A percentile compares a stretch with the other conserved stretches of the same genome.
Conservation (phyloP, 2,329 filamentous ascomycete species). For the Trichoderma brevicompactum region DNA sequence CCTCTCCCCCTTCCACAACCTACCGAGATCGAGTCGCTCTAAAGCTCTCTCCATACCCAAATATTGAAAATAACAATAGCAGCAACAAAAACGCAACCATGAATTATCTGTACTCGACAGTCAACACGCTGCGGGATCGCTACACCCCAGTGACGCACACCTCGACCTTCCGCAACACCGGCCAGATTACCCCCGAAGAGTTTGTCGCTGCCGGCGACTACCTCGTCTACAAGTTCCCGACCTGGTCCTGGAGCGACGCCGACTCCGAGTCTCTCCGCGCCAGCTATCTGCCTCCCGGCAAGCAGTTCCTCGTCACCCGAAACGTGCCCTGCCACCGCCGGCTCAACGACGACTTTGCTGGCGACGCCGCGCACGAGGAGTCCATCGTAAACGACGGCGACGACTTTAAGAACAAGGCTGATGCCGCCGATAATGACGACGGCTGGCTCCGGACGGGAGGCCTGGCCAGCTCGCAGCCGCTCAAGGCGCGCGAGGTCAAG, state of each 20-base stretch:
- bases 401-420: slow-evolving; percentile 55
- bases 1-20: neutral
- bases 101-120: slow-evolving; percentile 90
- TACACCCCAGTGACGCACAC: slow-evolving; percentile 88
- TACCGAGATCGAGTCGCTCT: neutral
- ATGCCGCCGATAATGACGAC: slow-evolving; percentile 70
- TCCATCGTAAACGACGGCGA: slow-evolving; percentile 82
- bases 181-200: slow-evolving; percentile 96
- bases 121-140: slow-evolving; percentile 88
- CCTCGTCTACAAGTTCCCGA: slow-evolving; percentile 97
- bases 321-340: slow-evolving; percentile 92
- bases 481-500: slow-evolving; percentile 78
- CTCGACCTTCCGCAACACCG: slow-evolving; percentile 90
- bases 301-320: slow-evolving; percentile 94
- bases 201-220: slow-evolving; percentile 96
- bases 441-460: slow-evolving; percentile 92
- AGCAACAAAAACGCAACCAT: slow-evolving; percentile 53
- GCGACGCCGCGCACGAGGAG: slow-evolving; percentile 83
- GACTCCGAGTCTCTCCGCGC: slow-evolving; percentile 79
- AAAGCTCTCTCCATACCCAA: no score
- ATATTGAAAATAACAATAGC: no score
- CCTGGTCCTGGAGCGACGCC: slow-evolving; percentile 95
- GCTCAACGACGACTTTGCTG: slow-evolving; percentile 90
- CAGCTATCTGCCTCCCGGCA: slow-evolving; percentile 79
- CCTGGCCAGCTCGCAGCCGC: slow-evolving; percentile 72